Conservation (phyloP, 2,329 filamentous ascomycete species). For the Annulohypoxylon truncatum region DNA sequence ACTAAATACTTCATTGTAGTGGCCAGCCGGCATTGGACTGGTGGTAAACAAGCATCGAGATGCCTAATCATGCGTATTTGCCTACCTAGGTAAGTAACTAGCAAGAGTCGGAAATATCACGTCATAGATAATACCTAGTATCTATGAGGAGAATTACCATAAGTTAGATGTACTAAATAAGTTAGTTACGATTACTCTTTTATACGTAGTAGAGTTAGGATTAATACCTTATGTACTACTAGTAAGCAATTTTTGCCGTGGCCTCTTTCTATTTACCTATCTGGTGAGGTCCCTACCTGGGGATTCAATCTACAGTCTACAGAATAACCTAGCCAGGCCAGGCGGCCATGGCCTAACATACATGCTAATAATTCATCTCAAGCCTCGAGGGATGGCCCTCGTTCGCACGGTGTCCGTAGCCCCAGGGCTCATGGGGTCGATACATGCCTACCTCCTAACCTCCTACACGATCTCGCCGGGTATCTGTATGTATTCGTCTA, state of each 20-base stretch:
- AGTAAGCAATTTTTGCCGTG: no score
- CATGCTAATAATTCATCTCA: constrained; percentile 9
- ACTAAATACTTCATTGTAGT: neutral
- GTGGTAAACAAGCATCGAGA: neutral
- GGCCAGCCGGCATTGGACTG: neutral
- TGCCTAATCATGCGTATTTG: neutral
- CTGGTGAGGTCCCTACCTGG: no score
- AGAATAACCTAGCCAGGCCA: neutral
- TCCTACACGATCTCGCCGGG: constrained; percentile 1
- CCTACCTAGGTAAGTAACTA: neutral
- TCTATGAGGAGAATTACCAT: no score
- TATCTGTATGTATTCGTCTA: constrained; percentile 18
- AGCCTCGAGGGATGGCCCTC: neutral
- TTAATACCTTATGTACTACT: no score
- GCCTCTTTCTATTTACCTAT: no score
- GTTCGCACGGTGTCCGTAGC: constrained; percentile 33
- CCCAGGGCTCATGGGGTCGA: neutral
- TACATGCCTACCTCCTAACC: no score
- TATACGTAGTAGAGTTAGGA: no score
- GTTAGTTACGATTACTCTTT: no score
- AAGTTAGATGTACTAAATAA: no score
- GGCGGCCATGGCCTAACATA: neutral
- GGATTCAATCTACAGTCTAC: neutral
- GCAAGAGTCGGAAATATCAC: neutral
- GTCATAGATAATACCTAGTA: neutral